A percentile compares a stretch with the other conserved stretches of the same genome.
phyloP scores from a whole-genome alignment of 2,329 filamentous ascomycete species.

The Pleoardoris graminearum region DNA sequence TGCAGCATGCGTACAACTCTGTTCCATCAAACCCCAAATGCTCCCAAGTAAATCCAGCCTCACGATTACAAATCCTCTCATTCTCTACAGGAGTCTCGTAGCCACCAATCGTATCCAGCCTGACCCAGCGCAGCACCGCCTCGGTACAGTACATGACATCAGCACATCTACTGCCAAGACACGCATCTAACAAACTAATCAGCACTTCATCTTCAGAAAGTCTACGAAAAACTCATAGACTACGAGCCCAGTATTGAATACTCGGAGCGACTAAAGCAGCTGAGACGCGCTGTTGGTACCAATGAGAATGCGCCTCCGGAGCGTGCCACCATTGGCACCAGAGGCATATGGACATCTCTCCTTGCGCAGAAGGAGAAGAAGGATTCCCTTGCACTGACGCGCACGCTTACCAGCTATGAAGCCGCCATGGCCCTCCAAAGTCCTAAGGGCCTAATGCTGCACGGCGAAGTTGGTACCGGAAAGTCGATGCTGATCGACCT shows the following conservation, averaged over 20 bases:
- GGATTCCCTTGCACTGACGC: constrained; percentile 64
- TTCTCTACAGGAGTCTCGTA: constrained; percentile 74
- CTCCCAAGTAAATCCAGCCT: constrained; percentile 46
- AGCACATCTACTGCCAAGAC: constrained; percentile 32
- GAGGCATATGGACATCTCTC: constrained; percentile 59
- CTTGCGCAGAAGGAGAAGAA: constrained; percentile 58
- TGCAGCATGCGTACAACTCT: constrained; percentile 13
- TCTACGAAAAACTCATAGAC: constrained; percentile 76
- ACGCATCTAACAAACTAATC: constrained; percentile 15
- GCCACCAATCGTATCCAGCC: constrained; percentile 68
- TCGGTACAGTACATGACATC: constrained; percentile 49
- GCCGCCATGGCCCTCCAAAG: constrained; percentile 72
- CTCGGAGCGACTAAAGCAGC: constrained; percentile 63
- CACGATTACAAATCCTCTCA: constrained; percentile 67
- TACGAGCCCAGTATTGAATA: constrained; percentile 76
- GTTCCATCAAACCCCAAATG: constrained; percentile 26
- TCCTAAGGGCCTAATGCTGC: constrained; percentile 74
- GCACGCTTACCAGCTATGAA: constrained; percentile 71
- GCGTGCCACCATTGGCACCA: constrained; percentile 31
- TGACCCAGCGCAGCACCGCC: constrained; percentile 71
- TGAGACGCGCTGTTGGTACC: constrained; percentile 52
- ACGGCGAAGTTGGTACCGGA: constrained; percentile 80
- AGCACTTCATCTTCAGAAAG: constrained; percentile 75
- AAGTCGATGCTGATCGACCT: constrained; percentile 86
- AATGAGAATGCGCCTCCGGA: constrained; percentile 23